Base-by-base conservation (phyloP, 2,329 filamentous ascomycete genomes). In the Trichoderma citrinoviride region DNA sequence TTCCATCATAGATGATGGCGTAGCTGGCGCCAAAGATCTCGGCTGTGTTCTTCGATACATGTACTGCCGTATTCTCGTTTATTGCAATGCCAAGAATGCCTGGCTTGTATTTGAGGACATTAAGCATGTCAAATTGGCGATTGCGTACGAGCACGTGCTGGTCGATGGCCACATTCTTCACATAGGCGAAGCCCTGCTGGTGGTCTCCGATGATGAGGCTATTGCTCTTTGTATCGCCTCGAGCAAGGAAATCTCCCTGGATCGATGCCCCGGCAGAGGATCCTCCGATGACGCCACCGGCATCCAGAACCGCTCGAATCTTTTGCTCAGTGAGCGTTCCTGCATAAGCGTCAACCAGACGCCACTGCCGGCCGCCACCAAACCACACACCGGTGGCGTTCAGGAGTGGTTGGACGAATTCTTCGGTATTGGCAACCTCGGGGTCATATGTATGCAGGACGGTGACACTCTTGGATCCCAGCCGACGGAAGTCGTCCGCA, bases 291-390 rank as follows among this genome's bases (percentile, higher is more conserved):
- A 53, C 57, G 7, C 57, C 57, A 27, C 57, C 57, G 21, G 37
- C 47, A 27, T 61, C 57, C 17, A 61, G 23, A 3, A 61, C 57
- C 15, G 47, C 57, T 44, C 57, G 57, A 41, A 61, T 61, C 47
- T 52, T 52, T 25, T 52, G 47, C 14, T 61, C 46, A 33, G 47
- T 52, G 14, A 61, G 57, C 3, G 57, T 61, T 25, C 57, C 57
- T 15, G 57, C 57, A 15, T 61, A 61, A 43, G 57, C 47, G 12
- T 61, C 47, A 29, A 61, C 57, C 37, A 61, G 25, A 17, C 57
- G 57, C 57, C 57, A 61, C 47, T 61, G 57, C 12, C 57, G 57
- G n/a, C 57, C 57, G 23, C 57, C 57, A 43, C 57, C 57, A 53
- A 61, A 53, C 57, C 57, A 61, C 12, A 61, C 47, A 17, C 57